Evolutionary conservation across 2,329 filamentous ascomycete species (phyloP).

Genomic region (Fonsecaea nubica): DNA sequence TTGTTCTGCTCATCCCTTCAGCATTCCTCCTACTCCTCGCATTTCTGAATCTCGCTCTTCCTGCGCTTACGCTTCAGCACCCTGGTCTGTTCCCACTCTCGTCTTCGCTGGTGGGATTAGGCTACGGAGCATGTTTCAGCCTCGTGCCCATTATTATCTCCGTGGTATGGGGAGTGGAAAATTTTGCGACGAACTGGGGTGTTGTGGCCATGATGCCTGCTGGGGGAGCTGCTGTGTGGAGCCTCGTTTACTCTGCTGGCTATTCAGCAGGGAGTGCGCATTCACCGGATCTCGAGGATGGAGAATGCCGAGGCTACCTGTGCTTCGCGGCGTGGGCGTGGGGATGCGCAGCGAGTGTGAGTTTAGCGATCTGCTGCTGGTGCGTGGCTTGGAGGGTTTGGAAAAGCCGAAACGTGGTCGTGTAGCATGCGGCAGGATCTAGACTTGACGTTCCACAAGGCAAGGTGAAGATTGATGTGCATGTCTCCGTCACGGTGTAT

Average conservation of each 20-base stretch:
- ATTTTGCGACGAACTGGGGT: slow-evolving; percentile 98
- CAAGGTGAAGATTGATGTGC: slow-evolving; percentile 15
- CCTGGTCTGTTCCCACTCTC: slow-evolving; percentile 84
- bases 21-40: slow-evolving; percentile 76
- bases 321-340: slow-evolving; percentile 95
- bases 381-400: slow-evolving; percentile 86
- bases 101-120: slow-evolving; percentile 82
- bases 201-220: slow-evolving; percentile 93
- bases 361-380: slow-evolving; percentile 75
- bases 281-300: slow-evolving; percentile 44
- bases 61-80: slow-evolving; percentile 75
- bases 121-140: slow-evolving; percentile 90
- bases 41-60: slow-evolving; percentile 78
- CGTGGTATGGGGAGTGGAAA: slow-evolving; percentile 98
- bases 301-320: slow-evolving; percentile 77
- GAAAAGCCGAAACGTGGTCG: slow-evolving; percentile 75
- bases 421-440: slow-evolving; percentile 47
- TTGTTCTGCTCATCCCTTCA: slow-evolving; percentile 78
- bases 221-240: slow-evolving; percentile 86
- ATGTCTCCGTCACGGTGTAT: slow-evolving; percentile 13
- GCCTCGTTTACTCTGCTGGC: slow-evolving; percentile 75
- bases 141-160: slow-evolving; percentile 89
- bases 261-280: slow-evolving; percentile 47
- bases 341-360: slow-evolving; percentile 71
- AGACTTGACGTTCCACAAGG: neutral